These are phyloP conservation scores for Rhododendron molle DNA, from an alignment of 148 eudicot species.

Conservation along the genomic window DNA sequence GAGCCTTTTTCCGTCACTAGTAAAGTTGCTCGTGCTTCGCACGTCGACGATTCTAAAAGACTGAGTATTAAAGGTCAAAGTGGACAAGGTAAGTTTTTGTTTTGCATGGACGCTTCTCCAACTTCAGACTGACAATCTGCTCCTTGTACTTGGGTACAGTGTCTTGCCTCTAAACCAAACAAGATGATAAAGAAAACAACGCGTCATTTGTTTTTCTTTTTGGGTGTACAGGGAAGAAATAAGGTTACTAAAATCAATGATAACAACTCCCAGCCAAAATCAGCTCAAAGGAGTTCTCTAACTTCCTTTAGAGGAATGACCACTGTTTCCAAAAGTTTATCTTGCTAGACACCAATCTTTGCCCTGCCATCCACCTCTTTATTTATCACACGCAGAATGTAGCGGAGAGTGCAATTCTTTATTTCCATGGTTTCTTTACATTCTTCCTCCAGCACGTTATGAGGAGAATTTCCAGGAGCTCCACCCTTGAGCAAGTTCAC, in stretches of 20 bases:
- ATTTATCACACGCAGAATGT: background rate
- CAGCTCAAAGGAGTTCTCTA: background rate
- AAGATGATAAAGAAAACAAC: too few species aligned
- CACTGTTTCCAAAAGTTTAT: background rate
- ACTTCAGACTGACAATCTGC: background rate
- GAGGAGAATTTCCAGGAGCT: background rate
- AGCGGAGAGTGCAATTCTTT: background rate
- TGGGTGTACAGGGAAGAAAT: background rate
- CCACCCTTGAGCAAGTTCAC: background rate
- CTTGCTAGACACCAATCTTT: background rate
- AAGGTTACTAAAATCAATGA: background rate
- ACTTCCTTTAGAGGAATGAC: background rate
- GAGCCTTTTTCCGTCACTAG: background rate
- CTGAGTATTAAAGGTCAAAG: background rate
- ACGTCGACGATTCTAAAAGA: too few species aligned
- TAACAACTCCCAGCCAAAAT: background rate
- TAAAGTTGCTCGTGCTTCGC: background rate
- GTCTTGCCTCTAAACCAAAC: background rate
- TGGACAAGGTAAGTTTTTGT: too few species aligned
- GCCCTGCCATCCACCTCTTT: too few species aligned
- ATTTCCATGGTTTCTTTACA: background rate
- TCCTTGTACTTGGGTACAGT: background rate
- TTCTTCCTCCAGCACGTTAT: background rate
- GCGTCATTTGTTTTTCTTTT: too few species aligned
- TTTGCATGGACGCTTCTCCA: background rate